A percentile compares a stretch with the other conserved stretches of the same genome.
Evolutionary conservation across 2,329 filamentous ascomycete genomes (phyloP).

Genomic region (Dendryphion nanum): DNA sequence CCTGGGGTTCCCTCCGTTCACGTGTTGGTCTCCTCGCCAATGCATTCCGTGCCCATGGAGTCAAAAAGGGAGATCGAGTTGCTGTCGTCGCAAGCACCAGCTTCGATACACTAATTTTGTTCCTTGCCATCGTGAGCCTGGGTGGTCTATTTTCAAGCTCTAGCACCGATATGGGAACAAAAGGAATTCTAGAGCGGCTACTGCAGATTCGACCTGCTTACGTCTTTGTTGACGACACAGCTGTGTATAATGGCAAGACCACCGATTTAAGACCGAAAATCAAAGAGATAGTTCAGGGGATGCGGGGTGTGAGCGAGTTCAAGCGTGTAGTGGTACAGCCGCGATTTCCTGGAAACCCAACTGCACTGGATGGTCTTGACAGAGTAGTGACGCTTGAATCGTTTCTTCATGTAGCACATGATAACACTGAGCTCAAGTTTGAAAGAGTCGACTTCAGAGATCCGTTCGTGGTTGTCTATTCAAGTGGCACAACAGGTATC

Average conservation of each 20-base stretch:
- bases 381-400: conserved; percentile 43
- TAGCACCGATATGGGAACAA: conserved; percentile 80
- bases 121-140: conserved; percentile 67
- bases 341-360: conserved; percentile 58
- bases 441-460: conserved; percentile 67
- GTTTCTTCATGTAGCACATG: conserved; percentile 42
- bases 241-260: conserved; percentile 76
- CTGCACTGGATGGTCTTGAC: conserved; percentile 58
- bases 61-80: conserved; percentile 70
- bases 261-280: conserved; percentile 74
- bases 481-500: conserved; percentile 76
- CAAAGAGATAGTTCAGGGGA: conserved; percentile 60
- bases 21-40: conserved; percentile 60
- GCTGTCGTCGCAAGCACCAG: conserved; percentile 75
- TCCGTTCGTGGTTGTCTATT: conserved; percentile 75
- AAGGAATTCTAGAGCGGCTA: conserved; percentile 72
- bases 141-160: conserved; percentile 75
- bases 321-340: conserved; percentile 63
- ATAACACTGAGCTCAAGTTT: conserved; percentile 50
- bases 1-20: conserved; percentile 65
- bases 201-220: conserved; percentile 73
- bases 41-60: conserved; percentile 65
- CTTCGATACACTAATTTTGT: conserved; percentile 70
- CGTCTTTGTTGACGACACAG: conserved; percentile 80
- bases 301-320: conserved; percentile 62